Evolutionary conservation across 768 basidiomycete genomes (phyloP), one percentile per base, ranked within the genome.

Genomic region (Goffeauzyma gilvescens): DNA sequence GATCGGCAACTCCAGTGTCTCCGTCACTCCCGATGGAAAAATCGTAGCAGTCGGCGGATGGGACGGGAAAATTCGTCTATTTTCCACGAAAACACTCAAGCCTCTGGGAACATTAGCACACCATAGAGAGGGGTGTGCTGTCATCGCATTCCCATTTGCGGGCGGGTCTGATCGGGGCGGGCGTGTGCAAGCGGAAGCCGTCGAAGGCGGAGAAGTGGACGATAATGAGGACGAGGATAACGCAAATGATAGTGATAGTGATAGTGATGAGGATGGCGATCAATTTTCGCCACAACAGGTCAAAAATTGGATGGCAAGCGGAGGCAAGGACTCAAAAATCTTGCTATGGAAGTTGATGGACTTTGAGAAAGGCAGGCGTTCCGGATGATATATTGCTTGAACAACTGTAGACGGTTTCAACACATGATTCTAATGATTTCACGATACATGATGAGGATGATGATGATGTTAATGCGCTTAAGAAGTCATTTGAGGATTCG

Each of bases 41-140:
- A 73, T 95, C 0, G 79, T 86, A 52, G 87, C 86, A 0, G 68
- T 87, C 2, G 89, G 80, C 2, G 85, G 87, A 0, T 95, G 90
- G 90, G 87, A 96, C 48, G 87, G 90, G 26, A 75, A 70, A 45
- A 69, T 89, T 14, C 75, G 84, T 0, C 66, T 95, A 6, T 86
- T 80, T 63, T 80, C 85, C 0, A 77, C 82, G 2, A 78, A 75
- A 50, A 71, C 73, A 4, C 70, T 86, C 61, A 87, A 83, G 51
- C 64, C 79, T 0, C 76, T 98, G 6, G 90, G 90, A 5, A 79
- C 78, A 4, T 69, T 96, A 6, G 67, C 67, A 20, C 82, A 84
- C 57, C 90, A 95, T 66, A 81, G 82, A 49, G 70, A 72, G 7
- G 72, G 71, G 12, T 79, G 81, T 44, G 81, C 89, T 51, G 70